phyloP scores from a whole-genome alignment of 306 rosid species.

The Canavalia ensiformis region DNA sequence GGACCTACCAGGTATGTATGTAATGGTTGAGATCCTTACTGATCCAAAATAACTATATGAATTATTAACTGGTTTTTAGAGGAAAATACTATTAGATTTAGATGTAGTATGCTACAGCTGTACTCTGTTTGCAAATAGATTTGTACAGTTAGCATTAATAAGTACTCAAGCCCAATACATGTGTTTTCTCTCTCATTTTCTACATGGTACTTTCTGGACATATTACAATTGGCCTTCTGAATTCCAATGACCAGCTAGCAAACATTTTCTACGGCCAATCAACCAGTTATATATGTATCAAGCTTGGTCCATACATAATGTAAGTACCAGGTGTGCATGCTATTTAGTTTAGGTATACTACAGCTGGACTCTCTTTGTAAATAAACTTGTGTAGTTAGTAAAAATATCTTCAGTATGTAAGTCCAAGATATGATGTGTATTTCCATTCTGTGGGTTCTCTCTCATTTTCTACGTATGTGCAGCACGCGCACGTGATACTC shows the following conservation, averaged over 20 bases:
- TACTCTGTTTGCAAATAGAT: constrained; percentile 15
- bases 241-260: neutral
- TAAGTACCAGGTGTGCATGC: neutral
- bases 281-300: neutral
- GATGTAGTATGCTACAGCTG: neutral
- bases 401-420: neutral
- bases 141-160: constrained; percentile 4
- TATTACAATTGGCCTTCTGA: constrained; percentile 6
- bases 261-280: neutral
- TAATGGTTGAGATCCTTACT: constrained; percentile 33
- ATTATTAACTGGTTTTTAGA: constrained; percentile 3
- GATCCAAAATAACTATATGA: constrained; percentile 15
- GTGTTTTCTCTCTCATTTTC: neutral
- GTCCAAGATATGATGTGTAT: neutral
- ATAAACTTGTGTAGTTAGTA: neutral
- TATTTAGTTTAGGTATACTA: neutral
- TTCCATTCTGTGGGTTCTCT: constrained; percentile 2
- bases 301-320: neutral
- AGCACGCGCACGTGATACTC: neutral
- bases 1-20: constrained; percentile 90
- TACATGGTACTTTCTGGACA: constrained; percentile 6
- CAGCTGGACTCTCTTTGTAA: neutral
- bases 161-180: neutral
- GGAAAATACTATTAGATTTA: constrained; percentile 34
- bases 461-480: neutral